phyloP scores from a whole-genome alignment of 2,329 filamentous ascomycete species.

The Cryphonectria nitschkei region DNA sequence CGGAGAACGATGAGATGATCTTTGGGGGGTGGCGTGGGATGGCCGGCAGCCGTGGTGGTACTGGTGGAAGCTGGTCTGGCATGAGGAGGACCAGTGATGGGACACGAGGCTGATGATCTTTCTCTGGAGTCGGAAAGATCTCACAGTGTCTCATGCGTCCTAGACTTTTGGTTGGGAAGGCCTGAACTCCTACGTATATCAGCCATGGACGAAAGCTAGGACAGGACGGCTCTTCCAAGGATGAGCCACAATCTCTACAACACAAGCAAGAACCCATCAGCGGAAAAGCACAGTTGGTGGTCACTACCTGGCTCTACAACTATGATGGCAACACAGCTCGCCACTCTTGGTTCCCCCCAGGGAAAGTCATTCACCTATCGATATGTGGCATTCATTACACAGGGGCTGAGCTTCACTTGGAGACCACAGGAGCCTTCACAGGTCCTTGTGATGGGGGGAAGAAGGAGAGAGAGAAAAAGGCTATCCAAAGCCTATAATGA shows the following conservation, averaged over 20 bases:
- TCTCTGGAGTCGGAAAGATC: not conserved
- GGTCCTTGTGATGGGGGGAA: not conserved
- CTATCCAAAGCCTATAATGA: not conserved
- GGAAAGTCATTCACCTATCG: not conserved
- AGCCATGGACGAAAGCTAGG: not conserved
- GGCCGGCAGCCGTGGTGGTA: not conserved
- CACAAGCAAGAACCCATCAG: not conserved
- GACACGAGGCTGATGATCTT: not conserved
- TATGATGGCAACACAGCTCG: not conserved
- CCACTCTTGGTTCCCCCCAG: not conserved
- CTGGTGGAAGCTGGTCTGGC: not conserved
- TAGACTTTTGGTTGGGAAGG: not conserved
- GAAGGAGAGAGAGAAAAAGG: not conserved
- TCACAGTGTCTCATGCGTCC: not conserved
- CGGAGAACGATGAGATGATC: constrained; percentile 19
- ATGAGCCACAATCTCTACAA: not conserved
- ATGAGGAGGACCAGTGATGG: not conserved
- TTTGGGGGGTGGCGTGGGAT: not conserved
- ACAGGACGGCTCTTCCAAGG: not conserved
- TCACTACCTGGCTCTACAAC: not conserved
- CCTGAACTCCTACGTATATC: not conserved
- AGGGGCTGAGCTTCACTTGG: not conserved
- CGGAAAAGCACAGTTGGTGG: not conserved
- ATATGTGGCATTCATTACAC: not conserved
- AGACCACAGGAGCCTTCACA: not conserved